Base-by-base conservation (phyloP, 1,284 basidiomycete species). In the Puccinia horiana region DNA sequence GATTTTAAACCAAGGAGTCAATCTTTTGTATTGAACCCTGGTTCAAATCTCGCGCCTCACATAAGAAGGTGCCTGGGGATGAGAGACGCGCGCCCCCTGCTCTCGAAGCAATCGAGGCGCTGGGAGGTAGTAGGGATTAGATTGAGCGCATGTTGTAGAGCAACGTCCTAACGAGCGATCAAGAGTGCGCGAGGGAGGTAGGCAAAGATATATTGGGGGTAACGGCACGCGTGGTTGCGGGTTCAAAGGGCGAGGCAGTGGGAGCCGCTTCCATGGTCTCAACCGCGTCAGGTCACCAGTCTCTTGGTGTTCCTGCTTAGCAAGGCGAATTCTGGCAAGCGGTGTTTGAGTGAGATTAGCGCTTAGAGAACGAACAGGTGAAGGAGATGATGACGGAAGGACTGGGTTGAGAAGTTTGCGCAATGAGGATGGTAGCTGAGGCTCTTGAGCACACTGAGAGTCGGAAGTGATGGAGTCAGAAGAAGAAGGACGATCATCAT, bases 401-500 rank as follows among this genome's bases (percentile, higher is more conserved):
- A 37, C 52, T 75, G 73, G 73, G 23, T 75, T 75, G 23, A 75
- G 73, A 44, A 75, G 73, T 40, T 75, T 75, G 73, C 73, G 73
- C 54, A 75, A 42, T 42, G 73, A 75, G n/a, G 73, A 75, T 42
- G 73, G 73, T 18, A 75, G 26, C 35, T 58, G 73, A 58, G 32
- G 23, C 54, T 58, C 73, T 61, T 29, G 6, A 16, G n/a, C 11
- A 61, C 35, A 75, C 49, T 75, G 47, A 35, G 52, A 75, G 26
- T 3, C 54, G 37, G 54, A 75, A 44, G 52, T 44, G 29, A 40
- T 29, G 14, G 73, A 75, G 8, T 56, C 37, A 14, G 35, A 54
- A 29, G 73, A 75, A 23, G 73, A 75, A 32, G 47, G 73, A 37
- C 54, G 73, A 69, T 75, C 73, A 75, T 75, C 73, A 26, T 75